Percentiles rank a stretch among this genome's conserved stretches.
Conservation (phyloP, 805 yeast genomes). For the Danielia reshetovae region DNA sequence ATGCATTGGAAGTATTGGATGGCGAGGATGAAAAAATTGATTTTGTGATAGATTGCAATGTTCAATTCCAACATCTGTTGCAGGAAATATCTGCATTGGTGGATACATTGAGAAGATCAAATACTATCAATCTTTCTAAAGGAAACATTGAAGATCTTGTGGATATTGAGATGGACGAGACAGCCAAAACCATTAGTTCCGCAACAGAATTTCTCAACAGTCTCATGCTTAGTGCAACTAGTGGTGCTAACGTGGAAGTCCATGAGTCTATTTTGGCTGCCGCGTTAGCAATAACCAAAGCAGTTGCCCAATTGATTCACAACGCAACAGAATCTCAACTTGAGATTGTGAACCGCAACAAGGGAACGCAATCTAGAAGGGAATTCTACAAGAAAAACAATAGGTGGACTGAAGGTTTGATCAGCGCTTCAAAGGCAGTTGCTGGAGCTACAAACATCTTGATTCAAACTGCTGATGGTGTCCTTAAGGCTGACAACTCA, state of each 20-base stretch:
- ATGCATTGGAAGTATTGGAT: slow-evolving; percentile 42
- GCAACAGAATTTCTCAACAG: slow-evolving; percentile 60
- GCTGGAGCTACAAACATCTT: slow-evolving; percentile 79
- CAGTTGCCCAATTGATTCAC: slow-evolving; percentile 65
- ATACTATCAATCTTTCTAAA: slow-evolving; percentile 23
- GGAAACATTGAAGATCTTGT: slow-evolving; percentile 69
- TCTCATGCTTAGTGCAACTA: slow-evolving; percentile 50
- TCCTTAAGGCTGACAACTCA: slow-evolving; percentile 55
- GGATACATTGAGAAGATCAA: slow-evolving; percentile 46
- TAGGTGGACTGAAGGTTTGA: slow-evolving; percentile 91
- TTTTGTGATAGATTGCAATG: slow-evolving; percentile 68
- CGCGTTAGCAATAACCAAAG: slow-evolving; percentile 75
- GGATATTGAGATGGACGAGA: slow-evolving; percentile 66
- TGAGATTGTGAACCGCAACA: slow-evolving; percentile 72
- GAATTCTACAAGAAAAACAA: slow-evolving; percentile 83
- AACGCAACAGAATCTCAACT: slow-evolving; percentile 79
- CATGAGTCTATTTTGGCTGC: slow-evolving; percentile 75
- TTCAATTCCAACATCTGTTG: slow-evolving; percentile 67
- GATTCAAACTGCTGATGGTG: slow-evolving; percentile 85
- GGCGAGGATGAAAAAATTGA: slow-evolving; percentile 69
- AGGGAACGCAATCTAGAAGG: slow-evolving; percentile 60
- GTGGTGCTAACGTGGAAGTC: slow-evolving; percentile 59
- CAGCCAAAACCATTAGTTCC: slow-evolving; percentile 63
- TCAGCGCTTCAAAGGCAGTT: slow-evolving; percentile 84
- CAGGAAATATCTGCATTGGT: slow-evolving; percentile 54